These are phyloP conservation scores for Chaetothyriales sp. DNA, from an alignment of 2,329 filamentous ascomycete species.

Conservation along the genomic window DNA sequence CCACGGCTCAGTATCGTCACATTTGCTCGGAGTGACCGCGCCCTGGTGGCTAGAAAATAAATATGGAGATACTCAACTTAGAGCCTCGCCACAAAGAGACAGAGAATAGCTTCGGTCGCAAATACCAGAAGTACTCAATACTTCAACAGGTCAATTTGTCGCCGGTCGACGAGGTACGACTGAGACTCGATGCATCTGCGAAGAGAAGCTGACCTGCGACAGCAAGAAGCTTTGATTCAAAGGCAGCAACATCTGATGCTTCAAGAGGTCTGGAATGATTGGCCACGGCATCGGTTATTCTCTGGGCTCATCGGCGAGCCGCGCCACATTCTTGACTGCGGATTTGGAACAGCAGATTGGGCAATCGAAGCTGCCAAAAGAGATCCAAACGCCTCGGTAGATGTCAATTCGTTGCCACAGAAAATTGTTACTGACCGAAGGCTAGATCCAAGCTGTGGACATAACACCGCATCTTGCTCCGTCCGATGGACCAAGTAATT, in stretches of 20 bases:
- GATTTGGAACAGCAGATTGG: slow-evolving; percentile 10
- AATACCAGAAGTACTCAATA: slow-evolving; percentile 10
- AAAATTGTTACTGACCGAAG: background rate
- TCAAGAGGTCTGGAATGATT: background rate
- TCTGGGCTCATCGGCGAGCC: slow-evolving; percentile 6
- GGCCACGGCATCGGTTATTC: slow-evolving; percentile 2
- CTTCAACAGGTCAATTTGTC: slow-evolving; percentile 6
- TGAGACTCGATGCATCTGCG: background rate
- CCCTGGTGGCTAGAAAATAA: background rate
- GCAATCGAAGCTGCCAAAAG: slow-evolving; percentile 7
- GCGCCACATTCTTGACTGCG: slow-evolving; percentile 7
- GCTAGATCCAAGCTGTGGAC: slow-evolving; percentile 7
- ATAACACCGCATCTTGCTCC: slow-evolving; percentile 7
- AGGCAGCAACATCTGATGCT: background rate
- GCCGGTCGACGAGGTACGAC: slow-evolving; percentile 5
- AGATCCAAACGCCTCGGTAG: slow-evolving; percentile 7
- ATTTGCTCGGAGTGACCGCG: background rate
- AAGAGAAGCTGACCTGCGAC: background rate
- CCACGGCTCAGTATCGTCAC: background rate
- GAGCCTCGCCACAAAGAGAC: background rate
- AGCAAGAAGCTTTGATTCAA: background rate
- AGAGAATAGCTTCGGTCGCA: slow-evolving; percentile 1
- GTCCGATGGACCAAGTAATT: slow-evolving; percentile 6
- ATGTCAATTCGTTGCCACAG: background rate
- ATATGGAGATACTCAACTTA: background rate